Conservation (phyloP, 495 filamentous ascomycete genomes). For the Friedmanniomyces endolithicus region DNA sequence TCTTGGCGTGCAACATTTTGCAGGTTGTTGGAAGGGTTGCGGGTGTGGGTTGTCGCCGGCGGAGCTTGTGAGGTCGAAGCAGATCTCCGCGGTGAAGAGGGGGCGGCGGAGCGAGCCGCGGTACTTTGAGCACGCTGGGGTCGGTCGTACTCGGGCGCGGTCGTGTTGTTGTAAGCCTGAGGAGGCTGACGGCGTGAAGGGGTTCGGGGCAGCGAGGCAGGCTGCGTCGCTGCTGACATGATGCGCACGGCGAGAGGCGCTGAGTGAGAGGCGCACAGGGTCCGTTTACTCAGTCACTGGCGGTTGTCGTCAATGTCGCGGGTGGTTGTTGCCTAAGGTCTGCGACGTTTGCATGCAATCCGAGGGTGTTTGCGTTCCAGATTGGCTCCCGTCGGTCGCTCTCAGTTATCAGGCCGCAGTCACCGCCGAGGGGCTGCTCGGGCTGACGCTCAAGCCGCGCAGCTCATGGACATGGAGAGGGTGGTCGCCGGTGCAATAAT, state of each 20-base stretch:
- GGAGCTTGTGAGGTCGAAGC: background rate
- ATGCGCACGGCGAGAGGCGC: background rate
- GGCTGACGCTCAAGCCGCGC: no score
- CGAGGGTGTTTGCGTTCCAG: no score
- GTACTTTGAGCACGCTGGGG: slow-evolving; percentile 48
- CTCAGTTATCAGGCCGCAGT: no score
- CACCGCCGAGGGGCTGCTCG: no score
- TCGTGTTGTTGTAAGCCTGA: slow-evolving; percentile 4
- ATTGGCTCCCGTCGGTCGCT: no score
- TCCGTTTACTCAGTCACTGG: background rate
- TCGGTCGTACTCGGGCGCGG: slow-evolving; percentile 25
- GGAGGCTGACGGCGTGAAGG: slow-evolving; percentile 40
- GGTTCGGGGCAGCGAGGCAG: slow-evolving; percentile 38
- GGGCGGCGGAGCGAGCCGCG: slow-evolving; percentile 33
- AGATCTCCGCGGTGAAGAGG: background rate
- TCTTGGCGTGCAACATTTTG: slow-evolving; percentile 45
- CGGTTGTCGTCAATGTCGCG: background rate
- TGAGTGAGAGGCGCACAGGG: no score
- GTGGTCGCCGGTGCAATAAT: no score
- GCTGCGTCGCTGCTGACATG: slow-evolving; percentile 36
- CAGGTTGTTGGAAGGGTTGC: slow-evolving; percentile 38
- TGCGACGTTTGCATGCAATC: no score
- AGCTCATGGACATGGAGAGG: no score
- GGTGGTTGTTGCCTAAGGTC: no score
- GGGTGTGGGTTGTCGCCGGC: slow-evolving; percentile 29